Base-by-base conservation (phyloP, 192 early-diverging fungal genomes). In the Phlyctochytrium arcticum region DNA sequence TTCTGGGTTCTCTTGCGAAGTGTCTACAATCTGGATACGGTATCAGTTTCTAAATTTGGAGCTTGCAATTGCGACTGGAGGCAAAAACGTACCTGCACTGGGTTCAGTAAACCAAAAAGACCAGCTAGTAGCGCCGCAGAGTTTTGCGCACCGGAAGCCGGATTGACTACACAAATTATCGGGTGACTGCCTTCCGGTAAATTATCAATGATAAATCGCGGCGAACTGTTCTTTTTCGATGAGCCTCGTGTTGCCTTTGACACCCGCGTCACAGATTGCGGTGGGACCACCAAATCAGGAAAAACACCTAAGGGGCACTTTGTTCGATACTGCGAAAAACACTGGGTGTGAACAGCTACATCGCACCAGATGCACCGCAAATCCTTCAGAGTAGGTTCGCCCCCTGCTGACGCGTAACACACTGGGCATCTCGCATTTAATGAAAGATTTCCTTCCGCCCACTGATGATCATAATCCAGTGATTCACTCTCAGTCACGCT, bases 111-210 rank as follows among this genome's bases (percentile, higher is more conserved):
- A 31, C 50, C 34, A 47, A 67, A 67, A 26, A 80, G 60, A 36
- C 55, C 60, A 34, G 70, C 47, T 33, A 76, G 48, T 1, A 80
- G 67, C 30, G 57, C 64, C 12, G 69, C 39, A 6, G 72, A 66
- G 32, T 68, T 71, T 65, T 71, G 64, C 32, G 65, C 56, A 3
- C 78, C 78, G 3, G 78, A 77, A 10, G 67, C 54, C 12, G 78
- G 78, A 60, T 80, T 80, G 12, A 80, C 67, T 21, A 80, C 55
- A 23, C 69, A 70, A 0, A 70, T n/a, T 21, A 70, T 39, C n/a
- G 69, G 69, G 12, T 49, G 42, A 8, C 36, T n/a, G 36, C 42
- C 36, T 37, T 50, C 58, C 7, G 57, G 47, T 7, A 59, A 39
- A 23, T 17, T 19, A 24, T 54, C 35, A 10, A 67, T 34, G 5